These are phyloP conservation scores for Zygosaccharomyces kombuchaensis DNA, from an alignment of 805 yeast genomes.

Conservation along the genomic window DNA sequence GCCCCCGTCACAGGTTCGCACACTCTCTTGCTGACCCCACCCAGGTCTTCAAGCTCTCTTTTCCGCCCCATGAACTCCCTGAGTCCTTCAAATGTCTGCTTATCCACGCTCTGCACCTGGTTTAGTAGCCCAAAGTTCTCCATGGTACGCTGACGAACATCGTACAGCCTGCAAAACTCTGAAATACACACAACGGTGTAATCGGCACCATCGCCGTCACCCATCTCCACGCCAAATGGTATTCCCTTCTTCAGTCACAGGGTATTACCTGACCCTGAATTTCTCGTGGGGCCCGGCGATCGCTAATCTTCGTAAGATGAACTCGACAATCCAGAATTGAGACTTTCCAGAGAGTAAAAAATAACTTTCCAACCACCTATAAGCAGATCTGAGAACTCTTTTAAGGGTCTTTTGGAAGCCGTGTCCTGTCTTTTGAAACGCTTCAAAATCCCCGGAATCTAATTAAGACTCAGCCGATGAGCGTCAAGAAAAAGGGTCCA, in stretches of 20 bases:
- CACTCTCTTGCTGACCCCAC: slow-evolving; percentile 1
- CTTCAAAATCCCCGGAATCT: not conserved
- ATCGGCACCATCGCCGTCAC: not conserved
- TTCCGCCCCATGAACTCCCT: slow-evolving; percentile 1
- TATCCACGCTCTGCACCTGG: slow-evolving; percentile 6
- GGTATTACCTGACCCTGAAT: not conserved
- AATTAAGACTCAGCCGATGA: not conserved
- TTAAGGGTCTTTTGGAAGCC: too few species aligned
- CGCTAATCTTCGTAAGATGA: not conserved
- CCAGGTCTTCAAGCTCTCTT: not conserved
- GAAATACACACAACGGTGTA: slow-evolving; percentile 9
- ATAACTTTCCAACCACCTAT: not conserved
- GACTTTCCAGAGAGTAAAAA: not conserved
- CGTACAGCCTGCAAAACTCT: slow-evolving; percentile 10
- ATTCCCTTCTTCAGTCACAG: not conserved
- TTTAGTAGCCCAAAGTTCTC: slow-evolving; percentile 11
- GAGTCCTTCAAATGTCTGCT: slow-evolving; percentile 8
- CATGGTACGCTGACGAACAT: slow-evolving; percentile 4
- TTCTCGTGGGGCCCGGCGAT: not conserved
- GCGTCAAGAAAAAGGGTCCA: not conserved
- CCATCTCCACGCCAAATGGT: not conserved
- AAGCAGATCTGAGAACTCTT: too few species aligned
- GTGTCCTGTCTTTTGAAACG: too few species aligned
- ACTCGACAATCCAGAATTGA: not conserved
- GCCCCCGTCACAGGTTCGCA: not conserved